These are phyloP conservation scores for Coniferiporia weirii DNA, from an alignment of 1,284 basidiomycete genomes.

Conservation along the genomic window DNA sequence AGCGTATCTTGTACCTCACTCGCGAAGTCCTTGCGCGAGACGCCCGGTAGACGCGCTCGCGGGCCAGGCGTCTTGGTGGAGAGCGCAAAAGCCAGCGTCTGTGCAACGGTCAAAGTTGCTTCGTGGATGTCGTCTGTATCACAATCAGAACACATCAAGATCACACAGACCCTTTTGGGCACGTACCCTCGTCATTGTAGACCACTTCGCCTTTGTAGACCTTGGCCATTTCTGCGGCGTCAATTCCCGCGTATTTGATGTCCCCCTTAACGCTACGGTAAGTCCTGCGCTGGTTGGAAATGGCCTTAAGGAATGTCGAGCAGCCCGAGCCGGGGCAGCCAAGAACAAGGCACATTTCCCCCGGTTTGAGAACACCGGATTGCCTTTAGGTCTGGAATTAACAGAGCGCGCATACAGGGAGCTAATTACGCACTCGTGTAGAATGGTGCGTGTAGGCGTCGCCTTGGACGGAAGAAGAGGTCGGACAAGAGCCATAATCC, in stretches of 20 bases:
- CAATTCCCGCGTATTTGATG: conserved; percentile 70
- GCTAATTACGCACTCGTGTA: conserved; percentile 53
- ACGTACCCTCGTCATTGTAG: conserved; percentile 72
- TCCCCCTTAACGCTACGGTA: conserved; percentile 63
- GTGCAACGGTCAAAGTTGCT: conserved; percentile 70
- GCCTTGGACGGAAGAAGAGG: conserved; percentile 50
- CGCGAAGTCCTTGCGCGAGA: conserved; percentile 56
- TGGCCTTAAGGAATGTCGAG: conserved; percentile 72
- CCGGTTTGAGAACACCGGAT: conserved; percentile 70
- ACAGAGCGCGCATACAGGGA: background rate
- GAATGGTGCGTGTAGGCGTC: conserved; percentile 49
- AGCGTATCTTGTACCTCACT: conserved; percentile 55
- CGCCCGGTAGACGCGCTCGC: conserved; percentile 64
- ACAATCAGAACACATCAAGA: background rate
- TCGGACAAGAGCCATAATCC: conserved; percentile 43
- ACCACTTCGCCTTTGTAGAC: conserved; percentile 79
- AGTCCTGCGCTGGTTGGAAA: conserved; percentile 65
- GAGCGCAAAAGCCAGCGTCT: conserved; percentile 64
- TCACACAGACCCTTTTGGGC: conserved; percentile 10
- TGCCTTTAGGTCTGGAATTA: conserved; percentile 42
- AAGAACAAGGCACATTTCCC: conserved; percentile 67
- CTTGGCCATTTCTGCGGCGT: conserved; percentile 57
- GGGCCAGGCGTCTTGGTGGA: conserved; percentile 64
- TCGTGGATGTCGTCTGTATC: conserved; percentile 67
- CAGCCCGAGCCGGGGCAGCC: conserved; percentile 83